Evolutionary conservation across 306 rosid species (phyloP).

Genomic region (Argentina anserina): DNA sequence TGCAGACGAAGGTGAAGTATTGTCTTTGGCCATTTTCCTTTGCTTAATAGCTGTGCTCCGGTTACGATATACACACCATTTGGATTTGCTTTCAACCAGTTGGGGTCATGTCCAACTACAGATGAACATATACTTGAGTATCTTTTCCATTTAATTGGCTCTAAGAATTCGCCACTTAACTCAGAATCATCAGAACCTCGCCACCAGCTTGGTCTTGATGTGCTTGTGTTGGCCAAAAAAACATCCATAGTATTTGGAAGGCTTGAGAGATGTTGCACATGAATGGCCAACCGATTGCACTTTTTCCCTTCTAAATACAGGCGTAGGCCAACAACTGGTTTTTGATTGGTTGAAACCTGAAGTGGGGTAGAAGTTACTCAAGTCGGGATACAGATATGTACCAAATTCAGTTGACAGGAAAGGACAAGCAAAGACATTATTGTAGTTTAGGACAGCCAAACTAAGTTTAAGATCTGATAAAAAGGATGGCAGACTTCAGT

Average conservation of each 20-base stretch:
- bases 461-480: neutral
- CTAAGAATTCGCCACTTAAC: conserved; percentile 51
- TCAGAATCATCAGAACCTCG: conserved; percentile 73
- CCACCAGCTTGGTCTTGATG: conserved; percentile 47
- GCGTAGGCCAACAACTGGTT: conserved; percentile 93
- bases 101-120: conserved; percentile 73
- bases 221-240: conserved; percentile 36
- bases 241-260: conserved; percentile 68
- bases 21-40: conserved; percentile 86
- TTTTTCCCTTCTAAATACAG: conserved; percentile 79
- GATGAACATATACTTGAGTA: conserved; percentile 83
- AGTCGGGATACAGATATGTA: neutral
- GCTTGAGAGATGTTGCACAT: conserved; percentile 84
- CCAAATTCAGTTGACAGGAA: conserved; percentile 3
- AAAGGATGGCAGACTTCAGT: neutral
- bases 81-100: conserved; percentile 60
- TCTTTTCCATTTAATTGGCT: conserved; percentile 80
- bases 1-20: conserved; percentile 83
- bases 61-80: conserved; percentile 80
- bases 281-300: conserved; percentile 70
- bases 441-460: neutral
- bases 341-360: conserved; percentile 72
- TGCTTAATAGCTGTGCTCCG: conserved; percentile 80
- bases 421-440: neutral
- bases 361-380: conserved; percentile 21